Evolutionary conservation across 148 eudicot genomes (phyloP).

Genomic region (Mesembryanthemum crystallinum): DNA sequence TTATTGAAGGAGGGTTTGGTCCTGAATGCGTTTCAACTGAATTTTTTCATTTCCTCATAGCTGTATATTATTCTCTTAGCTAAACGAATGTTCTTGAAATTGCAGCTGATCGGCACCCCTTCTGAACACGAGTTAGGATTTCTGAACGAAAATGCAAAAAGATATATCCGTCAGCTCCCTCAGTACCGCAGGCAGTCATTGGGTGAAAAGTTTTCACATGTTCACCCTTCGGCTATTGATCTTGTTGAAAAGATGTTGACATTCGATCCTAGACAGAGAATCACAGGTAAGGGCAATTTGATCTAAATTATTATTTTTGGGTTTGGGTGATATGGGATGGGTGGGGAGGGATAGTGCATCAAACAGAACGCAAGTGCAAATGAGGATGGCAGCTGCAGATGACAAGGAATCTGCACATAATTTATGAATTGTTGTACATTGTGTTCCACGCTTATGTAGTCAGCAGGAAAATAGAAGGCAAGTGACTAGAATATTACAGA

Average conservation of each 20-base stretch:
- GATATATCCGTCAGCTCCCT: constrained; percentile 83
- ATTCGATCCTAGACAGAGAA: constrained; percentile 87
- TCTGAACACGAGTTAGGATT: constrained; percentile 80
- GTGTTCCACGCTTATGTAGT: not conserved
- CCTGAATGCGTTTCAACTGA: not conserved
- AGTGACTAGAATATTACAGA: not conserved
- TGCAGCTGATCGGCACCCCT: constrained; percentile 92
- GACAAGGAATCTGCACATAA: too few relatives aligned
- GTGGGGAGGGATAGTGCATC: too few relatives aligned
- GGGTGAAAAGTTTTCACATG: constrained; percentile 76
- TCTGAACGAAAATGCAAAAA: constrained; percentile 91
- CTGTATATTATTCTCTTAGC: constrained; percentile 6
- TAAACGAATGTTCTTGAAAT: constrained; percentile 7
- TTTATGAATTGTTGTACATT: too few relatives aligned
- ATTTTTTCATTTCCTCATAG: not conserved
- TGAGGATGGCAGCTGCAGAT: too few relatives aligned
- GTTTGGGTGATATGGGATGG: too few relatives aligned
- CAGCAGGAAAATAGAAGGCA: not conserved
- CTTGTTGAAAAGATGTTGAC: constrained; percentile 93
- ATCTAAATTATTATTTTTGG: too few relatives aligned
- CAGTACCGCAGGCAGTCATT: constrained; percentile 73
- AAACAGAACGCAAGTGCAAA: too few relatives aligned
- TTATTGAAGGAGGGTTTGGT: not conserved
- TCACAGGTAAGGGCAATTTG: constrained; percentile 56
- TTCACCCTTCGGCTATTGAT: constrained; percentile 83